A percentile compares a stretch with the other conserved stretches of the same genome.
These are phyloP conservation scores for Penicillium desertorum DNA, from an alignment of 495 filamentous ascomycete species.

Conservation along the genomic window DNA sequence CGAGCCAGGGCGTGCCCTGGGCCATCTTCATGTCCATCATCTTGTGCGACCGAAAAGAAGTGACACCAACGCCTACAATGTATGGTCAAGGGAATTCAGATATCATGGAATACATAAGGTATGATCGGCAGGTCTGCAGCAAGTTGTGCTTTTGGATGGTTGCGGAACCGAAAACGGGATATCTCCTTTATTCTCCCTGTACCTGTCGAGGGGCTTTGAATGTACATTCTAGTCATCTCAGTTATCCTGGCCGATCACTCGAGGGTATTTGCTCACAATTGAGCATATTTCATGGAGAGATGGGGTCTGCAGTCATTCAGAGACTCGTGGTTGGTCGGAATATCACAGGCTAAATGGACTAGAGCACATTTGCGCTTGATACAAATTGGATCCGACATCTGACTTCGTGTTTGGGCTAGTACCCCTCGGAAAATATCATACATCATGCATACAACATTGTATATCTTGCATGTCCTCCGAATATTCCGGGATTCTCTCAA, in stretches of 20 bases:
- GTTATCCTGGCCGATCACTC: conserved; percentile 9
- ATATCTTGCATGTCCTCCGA: not conserved
- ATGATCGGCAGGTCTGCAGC: not conserved
- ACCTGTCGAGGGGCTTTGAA: not conserved
- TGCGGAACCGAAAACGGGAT: conserved; percentile 13
- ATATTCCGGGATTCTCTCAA: not conserved
- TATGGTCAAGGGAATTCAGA: not conserved
- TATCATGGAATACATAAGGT: not conserved
- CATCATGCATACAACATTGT: not conserved
- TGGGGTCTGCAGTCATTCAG: not conserved
- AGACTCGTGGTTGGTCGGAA: conserved; percentile 1
- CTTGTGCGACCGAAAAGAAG: conserved; percentile 9
- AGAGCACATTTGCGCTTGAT: conserved; percentile 12
- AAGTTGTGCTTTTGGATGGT: not conserved
- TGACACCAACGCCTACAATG: not conserved
- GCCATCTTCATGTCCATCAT: conserved; percentile 26
- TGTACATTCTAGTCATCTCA: conserved; percentile 10
- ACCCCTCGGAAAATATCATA: not conserved
- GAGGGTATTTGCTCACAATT: conserved; percentile 29
- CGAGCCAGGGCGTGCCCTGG: conserved; percentile 40
- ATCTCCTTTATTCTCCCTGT: not conserved
- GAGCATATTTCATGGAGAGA: conserved; percentile 26
- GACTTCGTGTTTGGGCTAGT: not conserved
- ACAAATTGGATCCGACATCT: not conserved
- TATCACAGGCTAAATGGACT: not conserved